These are phyloP conservation scores for Annulohypoxylon maeteangense DNA, from an alignment of 495 filamentous ascomycete species.

Conservation along the genomic window DNA sequence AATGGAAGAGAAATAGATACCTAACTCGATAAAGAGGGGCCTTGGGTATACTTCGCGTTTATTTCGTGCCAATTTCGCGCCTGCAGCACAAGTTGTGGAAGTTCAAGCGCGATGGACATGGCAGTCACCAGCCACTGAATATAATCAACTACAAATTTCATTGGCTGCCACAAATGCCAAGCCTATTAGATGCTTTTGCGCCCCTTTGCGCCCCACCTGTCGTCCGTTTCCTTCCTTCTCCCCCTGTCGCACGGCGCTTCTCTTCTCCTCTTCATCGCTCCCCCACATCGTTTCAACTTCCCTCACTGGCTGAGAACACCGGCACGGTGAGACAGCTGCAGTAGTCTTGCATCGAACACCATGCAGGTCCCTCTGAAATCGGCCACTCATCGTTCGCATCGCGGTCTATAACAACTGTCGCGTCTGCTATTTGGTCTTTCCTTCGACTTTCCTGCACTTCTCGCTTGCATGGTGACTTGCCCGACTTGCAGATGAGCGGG, in stretches of 20 bases:
- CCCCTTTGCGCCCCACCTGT: constrained; percentile 33
- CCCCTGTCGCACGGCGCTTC: constrained; percentile 37
- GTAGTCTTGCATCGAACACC: constrained; percentile 37
- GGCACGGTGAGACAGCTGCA: constrained; percentile 46
- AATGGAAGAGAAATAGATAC: constrained; percentile 4
- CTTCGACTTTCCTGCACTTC: constrained; percentile 36
- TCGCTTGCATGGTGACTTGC: constrained; percentile 45
- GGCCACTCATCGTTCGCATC: constrained; percentile 46
- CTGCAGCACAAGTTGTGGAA: constrained; percentile 23
- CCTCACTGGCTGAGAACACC: constrained; percentile 38
- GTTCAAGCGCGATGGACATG: constrained; percentile 40
- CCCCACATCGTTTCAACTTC: constrained; percentile 42
- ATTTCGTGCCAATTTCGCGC: constrained; percentile 48
- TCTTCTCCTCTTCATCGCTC: constrained; percentile 4
- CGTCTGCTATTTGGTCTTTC: constrained; percentile 42
- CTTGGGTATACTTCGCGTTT: constrained; percentile 47
- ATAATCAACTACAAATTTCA: constrained; percentile 26
- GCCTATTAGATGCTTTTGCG: constrained; percentile 12
- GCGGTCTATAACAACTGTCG: constrained; percentile 42
- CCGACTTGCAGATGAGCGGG: constrained; percentile 45
- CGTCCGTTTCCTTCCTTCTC: constrained; percentile 1
- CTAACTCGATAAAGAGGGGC: constrained; percentile 1
- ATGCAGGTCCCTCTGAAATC: constrained; percentile 35
- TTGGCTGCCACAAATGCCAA: constrained; percentile 31
- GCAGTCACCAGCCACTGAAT: constrained; percentile 42